Conservation (phyloP, 352 stramenopile species). For the Globisporangium heterothallicum region DNA sequence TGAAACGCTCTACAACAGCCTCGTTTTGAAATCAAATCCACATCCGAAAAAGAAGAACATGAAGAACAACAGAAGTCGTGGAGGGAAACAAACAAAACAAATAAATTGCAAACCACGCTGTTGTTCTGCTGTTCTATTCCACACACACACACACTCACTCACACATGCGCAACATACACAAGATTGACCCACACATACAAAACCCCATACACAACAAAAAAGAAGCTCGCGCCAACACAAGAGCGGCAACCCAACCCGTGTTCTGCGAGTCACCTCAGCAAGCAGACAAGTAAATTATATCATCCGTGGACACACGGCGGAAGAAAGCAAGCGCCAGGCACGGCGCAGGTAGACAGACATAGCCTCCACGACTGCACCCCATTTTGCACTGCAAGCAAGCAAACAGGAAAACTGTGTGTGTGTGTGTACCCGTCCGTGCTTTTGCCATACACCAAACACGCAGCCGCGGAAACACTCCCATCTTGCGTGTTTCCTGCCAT, state of each 20-base stretch:
- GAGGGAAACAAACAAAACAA: not conserved
- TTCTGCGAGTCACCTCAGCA: not conserved
- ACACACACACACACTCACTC: not conserved
- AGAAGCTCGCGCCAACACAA: not conserved
- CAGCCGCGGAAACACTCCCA: not conserved
- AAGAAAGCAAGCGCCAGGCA: not conserved
- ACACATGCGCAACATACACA: not conserved
- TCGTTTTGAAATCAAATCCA: conserved; percentile 2
- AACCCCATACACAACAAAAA: not conserved
- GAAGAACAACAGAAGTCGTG: not conserved
- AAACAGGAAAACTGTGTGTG: not conserved
- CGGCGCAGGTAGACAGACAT: not conserved
- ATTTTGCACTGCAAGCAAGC: not conserved
- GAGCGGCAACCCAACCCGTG: no score
- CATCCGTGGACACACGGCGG: not conserved
- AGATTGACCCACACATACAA: not conserved
- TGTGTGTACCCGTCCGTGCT: not conserved
- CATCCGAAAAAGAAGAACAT: not conserved
- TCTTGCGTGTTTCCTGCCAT: not conserved
- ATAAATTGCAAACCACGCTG: not conserved
- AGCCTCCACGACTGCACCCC: not conserved
- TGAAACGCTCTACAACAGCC: not conserved
- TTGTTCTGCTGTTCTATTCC: not conserved
- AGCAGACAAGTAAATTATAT: no score
- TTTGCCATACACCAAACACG: not conserved